These are phyloP conservation scores for Tetrahymena borealis DNA, from an alignment of 73 alveolate species.

Conservation along the genomic window DNA sequence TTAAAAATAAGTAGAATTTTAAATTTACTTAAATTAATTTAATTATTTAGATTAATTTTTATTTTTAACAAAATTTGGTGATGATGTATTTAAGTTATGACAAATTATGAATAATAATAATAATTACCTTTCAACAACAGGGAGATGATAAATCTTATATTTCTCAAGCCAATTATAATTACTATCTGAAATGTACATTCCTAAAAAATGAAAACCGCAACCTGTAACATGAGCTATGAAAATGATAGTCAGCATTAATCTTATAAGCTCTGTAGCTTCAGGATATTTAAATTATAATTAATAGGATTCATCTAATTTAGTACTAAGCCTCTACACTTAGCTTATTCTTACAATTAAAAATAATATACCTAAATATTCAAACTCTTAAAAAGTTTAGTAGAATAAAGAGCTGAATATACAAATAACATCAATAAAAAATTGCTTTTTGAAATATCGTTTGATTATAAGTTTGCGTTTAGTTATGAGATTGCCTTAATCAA, in stretches of 20 bases:
- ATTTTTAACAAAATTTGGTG: no score
- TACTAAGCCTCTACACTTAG: not conserved
- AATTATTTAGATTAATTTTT: no score
- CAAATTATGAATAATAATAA: not conserved
- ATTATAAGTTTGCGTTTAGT: slow-evolving; percentile 17
- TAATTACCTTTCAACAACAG: not conserved
- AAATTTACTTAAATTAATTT: no score
- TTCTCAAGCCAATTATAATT: not conserved
- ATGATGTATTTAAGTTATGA: no score
- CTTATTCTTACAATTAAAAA: not conserved
- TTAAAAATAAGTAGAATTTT: not conserved
- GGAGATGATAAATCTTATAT: not conserved
- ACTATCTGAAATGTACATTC: not conserved
- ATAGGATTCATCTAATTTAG: not conserved
- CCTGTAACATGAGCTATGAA: not conserved
- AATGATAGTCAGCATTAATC: not conserved
- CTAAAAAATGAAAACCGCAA: not conserved
- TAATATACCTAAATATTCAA: not conserved
- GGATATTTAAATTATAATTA: not conserved
- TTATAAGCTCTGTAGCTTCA: not conserved
- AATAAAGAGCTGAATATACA: slow-evolving; percentile 28
- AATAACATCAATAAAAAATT: slow-evolving; percentile 59
- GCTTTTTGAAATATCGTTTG: slow-evolving; percentile 18
- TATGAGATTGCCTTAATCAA: slow-evolving; percentile 55
- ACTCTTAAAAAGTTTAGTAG: not conserved